Evolutionary conservation across 1,284 basidiomycete species (phyloP).

Genomic region (Phellopilus nigrolimitatus): DNA sequence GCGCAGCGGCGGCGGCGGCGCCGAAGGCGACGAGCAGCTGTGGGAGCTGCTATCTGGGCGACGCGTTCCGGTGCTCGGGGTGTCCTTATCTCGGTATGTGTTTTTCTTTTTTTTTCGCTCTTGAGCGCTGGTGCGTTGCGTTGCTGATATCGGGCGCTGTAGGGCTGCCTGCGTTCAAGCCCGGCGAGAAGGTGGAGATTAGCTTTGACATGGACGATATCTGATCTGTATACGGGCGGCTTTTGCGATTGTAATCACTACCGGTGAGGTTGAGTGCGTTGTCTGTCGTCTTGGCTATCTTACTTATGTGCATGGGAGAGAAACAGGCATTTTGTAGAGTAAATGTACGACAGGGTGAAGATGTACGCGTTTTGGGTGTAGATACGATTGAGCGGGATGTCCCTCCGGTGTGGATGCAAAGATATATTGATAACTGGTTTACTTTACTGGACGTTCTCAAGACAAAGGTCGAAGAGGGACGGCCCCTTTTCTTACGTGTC

Average conservation of each 20-base stretch:
- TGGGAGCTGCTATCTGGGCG: slow-evolving; percentile 96
- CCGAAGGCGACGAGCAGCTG: slow-evolving; percentile 92
- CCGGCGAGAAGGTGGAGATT: slow-evolving; percentile 95
- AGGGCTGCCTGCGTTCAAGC: slow-evolving; percentile 96
- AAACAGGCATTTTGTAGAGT: too few species aligned
- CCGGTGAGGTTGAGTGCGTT: too few species aligned
- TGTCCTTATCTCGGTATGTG: slow-evolving; percentile 92
- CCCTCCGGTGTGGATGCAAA: too few species aligned
- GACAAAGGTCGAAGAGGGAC: too few species aligned
- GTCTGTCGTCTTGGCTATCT: too few species aligned
- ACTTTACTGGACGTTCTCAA: too few species aligned
- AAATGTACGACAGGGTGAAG: too few species aligned
- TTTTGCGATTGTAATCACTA: not conserved
- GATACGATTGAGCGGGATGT: too few species aligned
- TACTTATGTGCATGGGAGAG: too few species aligned
- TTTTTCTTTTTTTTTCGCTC: slow-evolving; percentile 10
- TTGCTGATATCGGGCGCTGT: slow-evolving; percentile 12
- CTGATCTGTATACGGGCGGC: slow-evolving; percentile 37
- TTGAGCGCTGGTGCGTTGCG: slow-evolving; percentile 11
- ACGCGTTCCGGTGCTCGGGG: slow-evolving; percentile 93
- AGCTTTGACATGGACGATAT: slow-evolving; percentile 85
- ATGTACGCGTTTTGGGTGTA: too few species aligned
- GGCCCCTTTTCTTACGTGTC: too few species aligned
- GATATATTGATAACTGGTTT: too few species aligned
- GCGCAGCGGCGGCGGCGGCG: slow-evolving; percentile 59